Conservation (phyloP, 768 basidiomycete species). For the Rhodotorula toruloides region DNA sequence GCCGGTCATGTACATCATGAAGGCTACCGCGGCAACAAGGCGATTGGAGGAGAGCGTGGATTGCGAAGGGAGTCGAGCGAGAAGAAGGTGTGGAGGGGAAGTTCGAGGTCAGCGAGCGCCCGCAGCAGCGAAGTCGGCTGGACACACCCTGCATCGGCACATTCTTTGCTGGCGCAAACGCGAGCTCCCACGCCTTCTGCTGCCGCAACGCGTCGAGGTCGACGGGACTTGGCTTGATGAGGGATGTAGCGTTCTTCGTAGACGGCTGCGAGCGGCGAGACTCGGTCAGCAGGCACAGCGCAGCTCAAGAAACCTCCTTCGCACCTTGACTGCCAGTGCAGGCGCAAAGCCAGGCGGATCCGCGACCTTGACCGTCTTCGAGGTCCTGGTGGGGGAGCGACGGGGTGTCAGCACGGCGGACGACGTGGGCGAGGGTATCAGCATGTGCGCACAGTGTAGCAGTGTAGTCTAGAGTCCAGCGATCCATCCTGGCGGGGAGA, state of each 20-base stretch:
- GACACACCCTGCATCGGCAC: slow-evolving; percentile 43
- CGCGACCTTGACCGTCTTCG: neutral
- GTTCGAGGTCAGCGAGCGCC: neutral
- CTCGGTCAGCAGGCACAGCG: neutral
- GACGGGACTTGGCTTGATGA: slow-evolving; percentile 10
- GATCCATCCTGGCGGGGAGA: too few species aligned
- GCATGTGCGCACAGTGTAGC: neutral
- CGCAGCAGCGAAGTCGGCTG: too few species aligned
- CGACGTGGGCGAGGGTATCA: too few species aligned
- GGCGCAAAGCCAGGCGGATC: slow-evolving; percentile 29
- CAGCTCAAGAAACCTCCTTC: neutral
- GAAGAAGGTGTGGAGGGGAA: neutral
- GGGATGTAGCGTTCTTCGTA: neutral
- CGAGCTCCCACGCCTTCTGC: slow-evolving; percentile 40
- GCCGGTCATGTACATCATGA: slow-evolving; percentile 45
- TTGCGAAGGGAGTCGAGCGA: neutral
- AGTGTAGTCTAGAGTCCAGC: slow-evolving; percentile 27
- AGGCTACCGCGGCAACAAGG: slow-evolving; percentile 11
- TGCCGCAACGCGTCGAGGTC: slow-evolving; percentile 32
- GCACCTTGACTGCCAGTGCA: slow-evolving; percentile 7
- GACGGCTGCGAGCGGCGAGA: neutral
- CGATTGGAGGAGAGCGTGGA: neutral
- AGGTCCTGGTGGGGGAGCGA: neutral
- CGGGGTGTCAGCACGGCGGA: neutral
- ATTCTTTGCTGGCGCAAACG: slow-evolving; percentile 41